Base-by-base conservation (phyloP, 306 rosid species). In the Acacia melanoxylon region DNA sequence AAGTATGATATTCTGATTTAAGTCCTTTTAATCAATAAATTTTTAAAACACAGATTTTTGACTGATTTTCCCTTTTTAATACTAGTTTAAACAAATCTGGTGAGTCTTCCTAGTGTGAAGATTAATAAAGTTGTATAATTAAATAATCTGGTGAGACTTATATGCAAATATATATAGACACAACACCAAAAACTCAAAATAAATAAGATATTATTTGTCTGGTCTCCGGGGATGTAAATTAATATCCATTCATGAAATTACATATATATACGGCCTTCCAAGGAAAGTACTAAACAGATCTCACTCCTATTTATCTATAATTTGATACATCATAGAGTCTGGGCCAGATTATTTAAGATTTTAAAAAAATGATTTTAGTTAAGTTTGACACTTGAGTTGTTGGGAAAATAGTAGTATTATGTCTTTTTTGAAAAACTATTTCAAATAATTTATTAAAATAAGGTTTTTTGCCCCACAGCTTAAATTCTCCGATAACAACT, bases 261-360 rank as follows among this genome's bases (percentile, higher is more conserved):
- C 61, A 41, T 11, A 72, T 7, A 48, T 49, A 37, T 37, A 37
- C 41, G 79, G 66, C 73, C 24, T 35, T 44, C 52, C 66, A 81
- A 85, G 81, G 82, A 85, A 84, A 89, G 91, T 88, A 87, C 89
- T 89, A 88, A 83, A 56, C 8, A 37, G 89, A 91, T 91, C 88
- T 91, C 85, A 86, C 90, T 78, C 85, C 79, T 62, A 81, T 79
- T 72, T 59, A 77, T 80, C 41, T 61, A 11, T 25, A 4, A 11
- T 25, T 10, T 62, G 35, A 27, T 13, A 27, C 2, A 72, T 11
- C 70, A 35, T 35, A 35, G 8, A 37, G 41, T 37, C 3, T 35
- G 40, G 40, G 41, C 41, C 41, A 37, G 41, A 37, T 37, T 37
- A 37, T 37, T 37, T 37, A 37, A 6, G 41, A 37, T 37, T 37